Percentiles rank a stretch among this genome's conserved stretches.
Evolutionary conservation across 1,284 basidiomycete genomes (phyloP).

Genomic region (Irpex lacteus): DNA sequence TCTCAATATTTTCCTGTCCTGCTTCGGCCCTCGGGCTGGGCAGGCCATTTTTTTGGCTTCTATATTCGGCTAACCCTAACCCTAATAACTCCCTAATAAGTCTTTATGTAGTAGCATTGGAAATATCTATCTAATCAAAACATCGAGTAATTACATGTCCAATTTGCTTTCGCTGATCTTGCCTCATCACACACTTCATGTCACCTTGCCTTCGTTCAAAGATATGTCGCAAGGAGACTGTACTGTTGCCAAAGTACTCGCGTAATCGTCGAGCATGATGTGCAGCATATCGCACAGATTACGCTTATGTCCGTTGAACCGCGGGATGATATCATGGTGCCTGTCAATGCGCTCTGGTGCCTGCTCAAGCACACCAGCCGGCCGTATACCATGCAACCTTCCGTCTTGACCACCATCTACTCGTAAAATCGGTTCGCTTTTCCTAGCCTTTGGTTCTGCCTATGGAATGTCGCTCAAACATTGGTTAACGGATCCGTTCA

Average conservation of each 20-base stretch:
- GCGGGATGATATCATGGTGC: background rate
- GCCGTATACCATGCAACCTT: background rate
- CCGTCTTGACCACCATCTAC: background rate
- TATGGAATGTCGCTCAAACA: constrained; percentile 5
- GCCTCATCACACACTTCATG: no score
- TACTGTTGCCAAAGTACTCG: background rate
- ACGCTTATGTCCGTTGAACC: no score
- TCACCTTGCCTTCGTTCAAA: no score
- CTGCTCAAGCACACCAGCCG: background rate
- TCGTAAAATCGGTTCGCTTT: background rate
- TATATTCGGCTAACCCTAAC: constrained; percentile 12
- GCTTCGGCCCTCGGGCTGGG: constrained; percentile 46
- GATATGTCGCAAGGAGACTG: no score
- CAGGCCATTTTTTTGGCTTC: constrained; percentile 27
- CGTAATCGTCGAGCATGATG: background rate
- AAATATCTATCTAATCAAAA: no score
- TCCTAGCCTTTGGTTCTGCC: background rate
- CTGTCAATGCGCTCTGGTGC: background rate
- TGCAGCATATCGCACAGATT: background rate
- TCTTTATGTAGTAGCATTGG: background rate
- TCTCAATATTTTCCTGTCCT: constrained; percentile 71
- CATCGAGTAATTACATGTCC: no score
- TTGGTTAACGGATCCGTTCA: constrained; percentile 20
- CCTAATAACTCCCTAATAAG: background rate
- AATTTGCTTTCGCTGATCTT: background rate